Conservation (phyloP, 2,329 filamentous ascomycete genomes). For the Tolypocladium pustulatum region DNA sequence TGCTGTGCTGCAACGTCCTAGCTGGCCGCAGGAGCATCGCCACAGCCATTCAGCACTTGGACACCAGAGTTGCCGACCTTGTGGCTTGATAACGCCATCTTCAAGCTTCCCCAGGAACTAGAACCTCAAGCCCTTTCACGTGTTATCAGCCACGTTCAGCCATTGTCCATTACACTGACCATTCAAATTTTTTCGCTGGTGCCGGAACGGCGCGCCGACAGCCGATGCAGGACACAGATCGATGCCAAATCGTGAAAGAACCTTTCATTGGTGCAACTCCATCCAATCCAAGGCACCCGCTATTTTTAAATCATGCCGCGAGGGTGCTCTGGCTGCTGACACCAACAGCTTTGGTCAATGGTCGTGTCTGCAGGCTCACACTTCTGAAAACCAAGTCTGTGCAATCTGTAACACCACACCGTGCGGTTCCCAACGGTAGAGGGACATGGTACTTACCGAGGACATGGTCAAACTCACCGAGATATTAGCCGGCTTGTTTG, state of each 20-base stretch:
- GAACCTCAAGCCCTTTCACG: background rate
- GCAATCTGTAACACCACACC: background rate
- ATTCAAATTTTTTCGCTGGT: background rate
- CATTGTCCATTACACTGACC: background rate
- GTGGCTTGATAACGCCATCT: background rate
- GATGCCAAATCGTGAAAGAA: background rate
- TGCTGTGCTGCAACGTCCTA: background rate
- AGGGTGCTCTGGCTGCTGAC: background rate
- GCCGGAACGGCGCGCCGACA: background rate
- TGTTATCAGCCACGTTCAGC: background rate
- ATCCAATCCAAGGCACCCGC: background rate
- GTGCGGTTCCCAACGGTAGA: background rate
- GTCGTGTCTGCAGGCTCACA: background rate
- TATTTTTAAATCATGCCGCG: background rate
- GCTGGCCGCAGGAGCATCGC: background rate
- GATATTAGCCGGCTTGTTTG: background rate
- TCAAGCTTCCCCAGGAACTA: background rate
- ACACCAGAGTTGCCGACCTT: background rate
- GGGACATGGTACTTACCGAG: background rate
- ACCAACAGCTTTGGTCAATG: background rate
- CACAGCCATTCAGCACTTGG: background rate
- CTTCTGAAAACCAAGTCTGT: background rate
- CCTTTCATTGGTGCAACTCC: background rate
- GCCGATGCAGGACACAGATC: background rate
- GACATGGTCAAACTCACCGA: background rate